phyloP scores from a whole-genome alignment of 306 rosid species.

The Psophocarpus tetragonolobus region DNA sequence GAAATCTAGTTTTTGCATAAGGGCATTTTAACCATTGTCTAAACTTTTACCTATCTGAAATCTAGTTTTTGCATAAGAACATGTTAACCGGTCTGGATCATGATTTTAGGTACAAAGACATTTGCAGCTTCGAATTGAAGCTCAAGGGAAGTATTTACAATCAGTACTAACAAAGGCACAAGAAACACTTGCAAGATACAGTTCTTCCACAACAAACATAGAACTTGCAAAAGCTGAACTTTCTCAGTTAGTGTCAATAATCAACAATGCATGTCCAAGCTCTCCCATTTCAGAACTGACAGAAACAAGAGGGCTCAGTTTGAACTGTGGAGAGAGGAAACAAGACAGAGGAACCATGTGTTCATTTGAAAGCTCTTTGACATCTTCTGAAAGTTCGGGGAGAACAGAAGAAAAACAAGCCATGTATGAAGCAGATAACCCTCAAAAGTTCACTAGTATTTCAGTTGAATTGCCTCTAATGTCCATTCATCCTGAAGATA shows the following conservation, averaged over 20 bases:
- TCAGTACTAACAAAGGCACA: conserved; percentile 76
- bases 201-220: conserved; percentile 51
- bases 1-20: conserved; percentile 1
- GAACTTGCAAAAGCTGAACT: conserved; percentile 68
- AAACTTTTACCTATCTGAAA: background rate
- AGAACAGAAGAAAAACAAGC: conserved; percentile 46
- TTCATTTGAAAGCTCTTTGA: conserved; percentile 78
- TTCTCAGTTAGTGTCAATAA: conserved; percentile 62
- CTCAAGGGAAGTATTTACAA: conserved; percentile 87
- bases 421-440: conserved; percentile 27
- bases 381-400: conserved; percentile 72
- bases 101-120: conserved; percentile 74
- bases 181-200: conserved; percentile 66
- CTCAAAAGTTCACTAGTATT: conserved; percentile 26
- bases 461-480: conserved; percentile 55
- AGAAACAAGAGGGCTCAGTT: conserved; percentile 45
- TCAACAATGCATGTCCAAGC: conserved; percentile 54
- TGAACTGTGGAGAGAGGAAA: conserved; percentile 43
- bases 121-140: conserved; percentile 82
- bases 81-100: conserved; percentile 2
- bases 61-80: background rate
- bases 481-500: conserved; percentile 34
- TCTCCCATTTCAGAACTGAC: conserved; percentile 69
- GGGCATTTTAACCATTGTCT: background rate
- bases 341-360: conserved; percentile 57